phyloP scores from a whole-genome alignment of 352 stramenopile genomes.

The Pythium plurisporium region DNA sequence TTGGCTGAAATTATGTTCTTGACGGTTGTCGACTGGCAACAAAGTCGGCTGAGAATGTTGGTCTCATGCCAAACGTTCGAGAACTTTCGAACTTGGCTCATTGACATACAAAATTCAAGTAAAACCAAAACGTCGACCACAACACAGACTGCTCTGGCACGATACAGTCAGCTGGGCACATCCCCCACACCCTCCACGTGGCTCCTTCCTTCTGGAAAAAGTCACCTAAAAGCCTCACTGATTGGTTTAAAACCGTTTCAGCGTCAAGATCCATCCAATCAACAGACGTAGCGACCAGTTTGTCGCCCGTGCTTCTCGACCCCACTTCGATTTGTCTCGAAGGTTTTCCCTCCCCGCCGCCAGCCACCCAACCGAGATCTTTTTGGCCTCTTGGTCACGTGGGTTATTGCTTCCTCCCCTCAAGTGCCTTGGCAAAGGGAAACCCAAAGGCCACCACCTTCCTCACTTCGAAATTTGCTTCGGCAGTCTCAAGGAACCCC shows the following conservation, averaged over 20 bases:
- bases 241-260: slow-evolving; percentile 12
- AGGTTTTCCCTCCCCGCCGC: neutral
- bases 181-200: slow-evolving; percentile 11
- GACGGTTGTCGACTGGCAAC: neutral
- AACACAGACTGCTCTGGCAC: slow-evolving; percentile 14
- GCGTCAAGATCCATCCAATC: slow-evolving; percentile 13
- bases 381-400: neutral
- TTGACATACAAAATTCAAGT: slow-evolving; percentile 21
- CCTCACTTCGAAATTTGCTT: slow-evolving; percentile 29
- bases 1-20: slow-evolving; percentile 18
- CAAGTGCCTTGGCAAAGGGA: neutral
- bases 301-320: slow-evolving; percentile 1
- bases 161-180: neutral
- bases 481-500: slow-evolving; percentile 14
- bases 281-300: neutral
- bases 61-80: slow-evolving; percentile 13
- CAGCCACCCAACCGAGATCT: slow-evolving; percentile 22
- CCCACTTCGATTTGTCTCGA: slow-evolving; percentile 26
- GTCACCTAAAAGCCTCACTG: neutral
- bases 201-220: slow-evolving; percentile 14
- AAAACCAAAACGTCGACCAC: neutral
- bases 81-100: slow-evolving; percentile 21
- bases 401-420: slow-evolving; percentile 17
- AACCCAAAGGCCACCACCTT: neutral
- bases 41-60: slow-evolving; percentile 10